These are phyloP conservation scores for Diphasiastrum complanatum DNA, from an alignment of 83 land plant species.

Conservation along the genomic window DNA sequence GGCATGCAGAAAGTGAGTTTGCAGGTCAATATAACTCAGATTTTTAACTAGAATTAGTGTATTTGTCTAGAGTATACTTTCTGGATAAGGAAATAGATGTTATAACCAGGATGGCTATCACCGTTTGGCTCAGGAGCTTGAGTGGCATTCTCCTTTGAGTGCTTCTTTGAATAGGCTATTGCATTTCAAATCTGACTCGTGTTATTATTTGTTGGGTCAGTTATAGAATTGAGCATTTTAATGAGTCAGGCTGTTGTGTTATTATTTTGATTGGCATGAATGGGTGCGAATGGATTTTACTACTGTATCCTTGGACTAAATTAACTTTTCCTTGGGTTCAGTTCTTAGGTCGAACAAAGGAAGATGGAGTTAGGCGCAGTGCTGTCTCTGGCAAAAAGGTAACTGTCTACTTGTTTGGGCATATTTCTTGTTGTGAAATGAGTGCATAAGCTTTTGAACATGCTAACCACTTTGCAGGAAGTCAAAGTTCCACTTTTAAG, in stretches of 20 bases:
- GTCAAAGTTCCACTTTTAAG: no score
- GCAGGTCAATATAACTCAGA: no score
- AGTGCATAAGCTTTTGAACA: not conserved
- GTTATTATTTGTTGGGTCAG: no score
- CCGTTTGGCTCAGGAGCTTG: not conserved
- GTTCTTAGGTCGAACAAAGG: constrained; percentile 82
- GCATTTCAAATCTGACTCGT: no score
- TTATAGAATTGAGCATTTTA: no score
- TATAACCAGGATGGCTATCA: no score
- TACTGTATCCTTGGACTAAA: no score
- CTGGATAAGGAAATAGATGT: no score
- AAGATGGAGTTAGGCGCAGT: constrained; percentile 80
- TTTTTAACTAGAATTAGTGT: not conserved
- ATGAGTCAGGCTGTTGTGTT: no score
- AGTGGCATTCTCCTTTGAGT: not conserved
- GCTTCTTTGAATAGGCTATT: constrained; percentile 5
- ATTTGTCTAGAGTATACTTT: not conserved
- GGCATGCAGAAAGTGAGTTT: no score
- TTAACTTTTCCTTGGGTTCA: constrained; percentile 29
- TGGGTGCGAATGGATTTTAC: no score
- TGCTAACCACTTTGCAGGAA: not conserved
- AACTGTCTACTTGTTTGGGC: not conserved
- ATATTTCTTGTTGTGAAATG: not conserved
- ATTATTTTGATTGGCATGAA: no score
- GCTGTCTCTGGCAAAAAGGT: constrained; percentile 98